Evolutionary conservation across 441 rosid genomes (phyloP), one percentile per base, ranked within the genome.

Genomic region (Mallotus repandus): DNA sequence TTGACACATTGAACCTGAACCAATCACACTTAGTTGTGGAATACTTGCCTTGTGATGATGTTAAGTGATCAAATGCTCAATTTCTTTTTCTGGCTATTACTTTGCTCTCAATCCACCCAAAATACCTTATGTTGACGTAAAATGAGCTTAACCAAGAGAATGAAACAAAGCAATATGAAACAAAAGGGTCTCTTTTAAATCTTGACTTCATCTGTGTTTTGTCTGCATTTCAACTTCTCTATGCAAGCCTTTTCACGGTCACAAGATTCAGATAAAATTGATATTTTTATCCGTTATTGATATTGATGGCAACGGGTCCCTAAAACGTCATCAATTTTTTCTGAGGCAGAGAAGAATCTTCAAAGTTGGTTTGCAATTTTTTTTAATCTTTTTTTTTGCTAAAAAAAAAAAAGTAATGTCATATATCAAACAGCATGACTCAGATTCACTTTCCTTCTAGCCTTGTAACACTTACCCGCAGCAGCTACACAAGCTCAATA

Each of bases 181-280:
- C 56, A 14, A 53, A 14, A 53, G 2, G 56, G 6, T 55, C 10
- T 16, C 25, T 5, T 55, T 55, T 9, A 55, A 16, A 19, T n/a
- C 59, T 5, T 5, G 59, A 21, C 9, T 55, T 55, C 22, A n/a
- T 5, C 10, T 18, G 41, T 38, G 41, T 38, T 38, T 38, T 38
- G 41, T 38, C 41, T 38, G 41, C 41, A 38, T 38, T 38, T 38
- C 41, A 38, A 38, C 3, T 35, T 38, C 41, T 38, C 41, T 38
- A 38, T 38, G 59, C 59, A 55, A 6, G 22, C 5, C 22, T 43
- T 18, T 45, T 19, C 21, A 45, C 16, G 16, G 67, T 25, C 67
- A 35, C 67, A 63, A 41, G 25, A 43, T 14, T 63, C 21, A 9
- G 67, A 63, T 63, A 63, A 63, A 63, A 16, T 19, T 65, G 54